A percentile compares a stretch with the other conserved stretches of the same genome.
phyloP scores from a whole-genome alignment of 106 monocot genomes.

The Acanthochlamys bracteata region DNA sequence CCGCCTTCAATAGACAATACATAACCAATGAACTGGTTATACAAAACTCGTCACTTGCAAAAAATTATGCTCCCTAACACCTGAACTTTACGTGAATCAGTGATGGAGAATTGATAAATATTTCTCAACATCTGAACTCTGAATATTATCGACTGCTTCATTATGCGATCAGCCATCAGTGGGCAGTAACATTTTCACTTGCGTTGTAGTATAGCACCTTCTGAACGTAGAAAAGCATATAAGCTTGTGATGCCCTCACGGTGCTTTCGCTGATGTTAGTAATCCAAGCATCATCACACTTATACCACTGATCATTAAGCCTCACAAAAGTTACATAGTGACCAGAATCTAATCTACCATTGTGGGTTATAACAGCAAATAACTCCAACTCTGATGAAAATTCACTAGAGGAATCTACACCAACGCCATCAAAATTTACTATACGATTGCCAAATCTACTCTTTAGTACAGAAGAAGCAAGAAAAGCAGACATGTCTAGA shows the following conservation, averaged over 20 bases:
- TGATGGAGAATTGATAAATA: background rate
- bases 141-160: conserved; percentile 8
- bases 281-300: conserved; percentile 93
- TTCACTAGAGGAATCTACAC: conserved; percentile 28
- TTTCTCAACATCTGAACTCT: background rate
- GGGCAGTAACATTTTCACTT: conserved; percentile 28
- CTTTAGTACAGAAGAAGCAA: conserved; percentile 75
- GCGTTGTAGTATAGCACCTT: conserved; percentile 71
- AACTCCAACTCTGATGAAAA: conserved; percentile 74
- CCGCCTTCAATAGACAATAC: conserved; percentile 5
- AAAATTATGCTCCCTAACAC: conserved; percentile 1
- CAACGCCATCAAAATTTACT: conserved; percentile 37
- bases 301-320: conserved; percentile 80
- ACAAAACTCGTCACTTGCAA: conserved; percentile 5
- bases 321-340: conserved; percentile 85
- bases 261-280: conserved; percentile 59
- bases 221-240: conserved; percentile 95
- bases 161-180: conserved; percentile 7
- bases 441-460: conserved; percentile 76
- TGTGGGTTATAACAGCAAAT: conserved; percentile 88
- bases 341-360: conserved; percentile 77
- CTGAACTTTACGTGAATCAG: background rate
- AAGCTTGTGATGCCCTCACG: conserved; percentile 81
- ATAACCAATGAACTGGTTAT: conserved; percentile 13
- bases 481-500: conserved; percentile 69